Percentiles rank a stretch among this genome's conserved stretches.
phyloP scores from a whole-genome alignment of 2,329 filamentous ascomycete species.

The Exophiala alcalophila region DNA sequence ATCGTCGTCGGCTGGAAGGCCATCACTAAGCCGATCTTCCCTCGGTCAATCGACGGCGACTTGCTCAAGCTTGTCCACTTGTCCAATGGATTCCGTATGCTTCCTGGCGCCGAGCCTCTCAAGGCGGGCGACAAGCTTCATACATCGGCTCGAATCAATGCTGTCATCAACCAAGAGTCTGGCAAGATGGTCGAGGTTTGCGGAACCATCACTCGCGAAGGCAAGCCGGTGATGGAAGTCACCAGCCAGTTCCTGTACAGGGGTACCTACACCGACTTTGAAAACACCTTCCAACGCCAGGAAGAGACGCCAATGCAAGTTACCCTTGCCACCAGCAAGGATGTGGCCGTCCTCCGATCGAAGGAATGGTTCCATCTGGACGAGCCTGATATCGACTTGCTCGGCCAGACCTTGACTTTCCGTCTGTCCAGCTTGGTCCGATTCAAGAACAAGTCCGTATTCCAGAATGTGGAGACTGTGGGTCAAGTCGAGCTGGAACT shows the following conservation, averaged over 20 bases:
- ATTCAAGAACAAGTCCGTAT: constrained; percentile 92
- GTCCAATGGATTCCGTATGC: constrained; percentile 97
- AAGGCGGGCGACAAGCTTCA: constrained; percentile 93
- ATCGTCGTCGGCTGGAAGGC: constrained; percentile 99
- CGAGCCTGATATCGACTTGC: constrained; percentile 79
- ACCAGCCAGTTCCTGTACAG: constrained; percentile 98
- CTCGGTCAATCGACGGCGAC: constrained; percentile 91
- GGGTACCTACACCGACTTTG: constrained; percentile 84
- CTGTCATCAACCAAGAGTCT: constrained; percentile 95
- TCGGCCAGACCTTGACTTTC: constrained; percentile 94
- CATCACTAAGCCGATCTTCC: constrained; percentile 99
- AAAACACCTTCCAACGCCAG: constrained; percentile 99
- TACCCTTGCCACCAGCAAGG: constrained; percentile 80
- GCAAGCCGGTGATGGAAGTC: constrained; percentile 90
- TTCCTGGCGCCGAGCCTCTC: constrained; percentile 87
- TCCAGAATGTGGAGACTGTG: constrained; percentile 85
- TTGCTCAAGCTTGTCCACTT: constrained; percentile 93
- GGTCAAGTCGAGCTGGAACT: constrained; percentile 92
- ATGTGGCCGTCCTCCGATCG: constrained; percentile 87
- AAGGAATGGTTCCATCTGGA: constrained; percentile 97
- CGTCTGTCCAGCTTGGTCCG: constrained; percentile 85
- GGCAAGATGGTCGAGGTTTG: constrained; percentile 99
- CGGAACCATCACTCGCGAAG: constrained; percentile 84
- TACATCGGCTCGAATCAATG: constrained; percentile 93
- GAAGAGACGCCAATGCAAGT: constrained; percentile 92